Evolutionary conservation across 148 eudicot species (phyloP), one percentile per base, ranked within the genome.

Genomic region (Chenopodium quinoa): DNA sequence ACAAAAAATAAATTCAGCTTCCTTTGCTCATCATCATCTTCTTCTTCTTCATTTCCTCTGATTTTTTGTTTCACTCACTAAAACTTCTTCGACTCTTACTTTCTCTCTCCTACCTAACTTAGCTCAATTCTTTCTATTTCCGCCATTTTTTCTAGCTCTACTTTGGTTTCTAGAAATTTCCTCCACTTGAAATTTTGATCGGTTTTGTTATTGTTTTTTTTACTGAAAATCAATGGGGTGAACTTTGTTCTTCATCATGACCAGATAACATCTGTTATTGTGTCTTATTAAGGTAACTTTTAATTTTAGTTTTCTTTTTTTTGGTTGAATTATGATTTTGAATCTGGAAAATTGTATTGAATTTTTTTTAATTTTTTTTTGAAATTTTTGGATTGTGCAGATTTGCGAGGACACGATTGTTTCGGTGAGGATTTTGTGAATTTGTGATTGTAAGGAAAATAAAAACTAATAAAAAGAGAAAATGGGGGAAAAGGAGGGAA

Each of bases 361-460:
- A 1, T 76, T 19, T 50, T 78, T 25, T 64, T 31, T 4, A 23
- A 73, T 14, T 52, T n/a, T 0, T 3, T 50, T 67, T 54, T 56
- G 9, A 37, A 16, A 22, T 20, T 81, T 34, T 76, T 73, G 76
- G n/a, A 69, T n/a, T 84, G 29, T 84, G 73, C 85, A 92, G 91
- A 88, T 87, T 76, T 76, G 76, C 85, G 79, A 71, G 69, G 72
- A 83, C 82, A 76, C 75, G 91, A 88, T 88, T 85, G 77, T 84
- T 87, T 85, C 77, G 92, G 92, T 90, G 89, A 90, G 91, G 87
- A 88, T 89, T 81, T 81, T 84, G 86, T 88, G 82, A 79, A 70
- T 74, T 83, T 54, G 77, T 82, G 81, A 62, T 84, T 78, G 73
- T 85, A 76, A 78, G 56, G 71, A 80, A 78, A 74, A 19, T 75